phyloP scores from a whole-genome alignment of 768 basidiomycete genomes.

The Pisolithus orientalis region DNA sequence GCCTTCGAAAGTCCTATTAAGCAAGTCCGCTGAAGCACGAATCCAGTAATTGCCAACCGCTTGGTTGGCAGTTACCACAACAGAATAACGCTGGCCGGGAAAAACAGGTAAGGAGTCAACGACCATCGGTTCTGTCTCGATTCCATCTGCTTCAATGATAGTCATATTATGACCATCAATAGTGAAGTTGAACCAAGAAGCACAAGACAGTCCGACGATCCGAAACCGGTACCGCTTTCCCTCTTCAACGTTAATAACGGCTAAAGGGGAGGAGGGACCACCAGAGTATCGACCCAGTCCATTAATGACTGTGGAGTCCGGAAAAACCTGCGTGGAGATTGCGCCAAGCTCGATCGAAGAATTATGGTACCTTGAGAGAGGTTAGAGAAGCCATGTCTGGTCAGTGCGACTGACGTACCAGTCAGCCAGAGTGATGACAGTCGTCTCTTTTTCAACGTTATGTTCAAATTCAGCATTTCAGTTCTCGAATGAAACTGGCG shows the following conservation, averaged over 20 bases:
- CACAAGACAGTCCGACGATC: conserved; percentile 35
- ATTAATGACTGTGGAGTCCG: conserved; percentile 33
- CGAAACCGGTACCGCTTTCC: conserved; percentile 35
- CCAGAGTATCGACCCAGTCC: conserved; percentile 31
- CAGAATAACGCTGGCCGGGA: conserved; percentile 46
- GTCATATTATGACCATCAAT: conserved; percentile 41
- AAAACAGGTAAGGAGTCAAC: conserved; percentile 42
- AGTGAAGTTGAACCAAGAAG: conserved; percentile 36
- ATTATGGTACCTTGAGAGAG: background rate
- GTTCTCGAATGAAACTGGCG: too few relatives aligned
- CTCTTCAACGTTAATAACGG: conserved; percentile 29
- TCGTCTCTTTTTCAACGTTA: background rate
- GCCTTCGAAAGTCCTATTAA: conserved; percentile 20
- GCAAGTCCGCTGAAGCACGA: conserved; percentile 21
- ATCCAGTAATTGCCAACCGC: conserved; percentile 36
- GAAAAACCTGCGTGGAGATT: background rate
- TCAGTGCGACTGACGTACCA: background rate
- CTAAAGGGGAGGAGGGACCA: conserved; percentile 28
- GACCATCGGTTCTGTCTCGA: conserved; percentile 30
- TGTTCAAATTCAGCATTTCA: background rate
- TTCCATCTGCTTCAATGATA: conserved; percentile 42
- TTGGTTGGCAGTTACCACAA: conserved; percentile 31
- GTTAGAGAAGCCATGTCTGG: background rate
- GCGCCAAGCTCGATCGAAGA: background rate
- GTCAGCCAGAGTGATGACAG: background rate